Conservation (phyloP, 2,329 filamentous ascomycete species). For the Berkeleyomyces rouxiae region DNA sequence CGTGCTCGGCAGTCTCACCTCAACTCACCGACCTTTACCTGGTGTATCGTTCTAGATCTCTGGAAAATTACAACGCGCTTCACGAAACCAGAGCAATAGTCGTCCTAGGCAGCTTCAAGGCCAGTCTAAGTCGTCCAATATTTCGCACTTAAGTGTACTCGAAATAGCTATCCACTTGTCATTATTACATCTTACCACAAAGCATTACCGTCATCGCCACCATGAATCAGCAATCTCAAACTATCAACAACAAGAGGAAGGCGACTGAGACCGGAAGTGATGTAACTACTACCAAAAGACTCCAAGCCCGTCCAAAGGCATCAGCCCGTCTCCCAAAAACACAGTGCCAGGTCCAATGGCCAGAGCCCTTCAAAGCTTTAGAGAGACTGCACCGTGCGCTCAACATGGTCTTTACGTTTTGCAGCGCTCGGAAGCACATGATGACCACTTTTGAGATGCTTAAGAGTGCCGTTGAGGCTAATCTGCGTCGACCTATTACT, state of each 20-base stretch:
- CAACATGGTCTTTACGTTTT: slow-evolving; percentile 90
- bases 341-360: slow-evolving; percentile 38
- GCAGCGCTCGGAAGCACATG: slow-evolving; percentile 79
- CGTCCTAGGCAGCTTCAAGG: no score
- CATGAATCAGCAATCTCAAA: neutral
- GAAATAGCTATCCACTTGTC: neutral
- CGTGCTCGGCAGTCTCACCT: no score
- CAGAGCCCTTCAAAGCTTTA: slow-evolving; percentile 53
- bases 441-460: slow-evolving; percentile 86
- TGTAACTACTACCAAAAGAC: neutral
- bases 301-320: no score
- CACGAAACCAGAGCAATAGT: no score
- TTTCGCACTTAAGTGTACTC: no score
- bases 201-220: neutral
- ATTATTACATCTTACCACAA: neutral
- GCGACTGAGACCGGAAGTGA: neutral
- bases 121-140: no score
- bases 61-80: no score
- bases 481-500: slow-evolving; percentile 53
- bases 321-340: neutral
- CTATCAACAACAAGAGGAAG: neutral
- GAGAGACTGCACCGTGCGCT: slow-evolving; percentile 67
- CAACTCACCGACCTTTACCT: no score
- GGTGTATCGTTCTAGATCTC: no score
- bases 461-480: slow-evolving; percentile 64